phyloP scores from a whole-genome alignment of 306 rosid genomes.

The Vicia sativa region DNA sequence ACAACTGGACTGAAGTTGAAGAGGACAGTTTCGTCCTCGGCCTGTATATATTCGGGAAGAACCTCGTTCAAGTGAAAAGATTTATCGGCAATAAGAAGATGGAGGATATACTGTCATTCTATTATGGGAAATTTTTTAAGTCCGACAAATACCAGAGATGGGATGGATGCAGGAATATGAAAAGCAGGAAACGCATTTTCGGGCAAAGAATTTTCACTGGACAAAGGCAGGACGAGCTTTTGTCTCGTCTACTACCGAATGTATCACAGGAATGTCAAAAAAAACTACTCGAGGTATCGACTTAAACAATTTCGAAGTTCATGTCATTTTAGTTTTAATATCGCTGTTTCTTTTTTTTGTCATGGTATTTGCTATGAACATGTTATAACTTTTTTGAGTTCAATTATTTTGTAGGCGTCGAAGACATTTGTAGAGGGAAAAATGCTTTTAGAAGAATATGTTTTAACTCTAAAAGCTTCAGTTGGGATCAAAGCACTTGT shows the following conservation, averaged over 20 bases:
- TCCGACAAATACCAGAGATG: slow-evolving; percentile 74
- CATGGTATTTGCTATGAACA: neutral
- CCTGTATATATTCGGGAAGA: slow-evolving; percentile 82
- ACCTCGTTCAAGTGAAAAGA: slow-evolving; percentile 71
- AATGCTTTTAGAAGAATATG: slow-evolving; percentile 72
- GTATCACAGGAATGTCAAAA: slow-evolving; percentile 57
- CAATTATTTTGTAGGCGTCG: slow-evolving; percentile 60
- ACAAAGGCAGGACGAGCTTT: slow-evolving; percentile 76
- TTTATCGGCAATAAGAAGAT: slow-evolving; percentile 65
- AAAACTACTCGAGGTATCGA: slow-evolving; percentile 61
- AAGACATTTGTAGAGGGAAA: slow-evolving; percentile 70
- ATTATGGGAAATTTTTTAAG: slow-evolving; percentile 78
- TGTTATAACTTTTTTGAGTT: slow-evolving; percentile 28
- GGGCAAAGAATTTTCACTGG: slow-evolving; percentile 84
- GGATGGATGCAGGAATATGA: slow-evolving; percentile 70
- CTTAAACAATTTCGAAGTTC: slow-evolving; percentile 24
- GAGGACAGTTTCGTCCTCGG: slow-evolving; percentile 76
- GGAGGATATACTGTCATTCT: slow-evolving; percentile 79
- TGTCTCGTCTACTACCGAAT: slow-evolving; percentile 65
- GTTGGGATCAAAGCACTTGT: slow-evolving; percentile 77
- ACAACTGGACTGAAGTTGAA: slow-evolving; percentile 67
- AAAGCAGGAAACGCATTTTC: slow-evolving; percentile 60
- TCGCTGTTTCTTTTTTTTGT: too few species aligned
- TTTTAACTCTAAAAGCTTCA: slow-evolving; percentile 57
- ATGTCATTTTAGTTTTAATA: slow-evolving; percentile 26